A percentile compares a stretch with the other conserved stretches of the same genome.
These are phyloP conservation scores for Colletotrichum sp. DNA, from an alignment of 2,329 filamentous ascomycete genomes.

Conservation along the genomic window DNA sequence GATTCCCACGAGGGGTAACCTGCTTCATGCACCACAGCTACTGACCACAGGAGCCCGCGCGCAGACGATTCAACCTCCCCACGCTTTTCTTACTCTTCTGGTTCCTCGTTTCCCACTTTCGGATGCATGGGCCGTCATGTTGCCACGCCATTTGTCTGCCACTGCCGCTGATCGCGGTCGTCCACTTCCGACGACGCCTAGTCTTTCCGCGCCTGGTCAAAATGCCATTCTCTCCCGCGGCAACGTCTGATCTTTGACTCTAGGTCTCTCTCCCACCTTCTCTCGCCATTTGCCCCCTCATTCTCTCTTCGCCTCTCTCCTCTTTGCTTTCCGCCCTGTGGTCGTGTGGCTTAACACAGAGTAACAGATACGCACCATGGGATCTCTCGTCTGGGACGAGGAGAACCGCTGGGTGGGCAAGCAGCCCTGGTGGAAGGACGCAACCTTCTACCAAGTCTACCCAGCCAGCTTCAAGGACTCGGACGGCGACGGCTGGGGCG, in stretches of 20 bases:
- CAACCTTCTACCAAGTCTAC: constrained; percentile 58
- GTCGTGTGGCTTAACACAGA: neutral
- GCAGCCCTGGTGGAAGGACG: constrained; percentile 51
- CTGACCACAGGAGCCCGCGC: neutral
- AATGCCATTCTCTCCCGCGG: constrained; percentile 9
- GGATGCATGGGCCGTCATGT: neutral
- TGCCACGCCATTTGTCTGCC: constrained; percentile 4
- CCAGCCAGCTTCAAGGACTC: constrained; percentile 64
- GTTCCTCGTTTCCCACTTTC: neutral
- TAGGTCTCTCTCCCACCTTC: neutral
- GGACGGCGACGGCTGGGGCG: constrained; percentile 67
- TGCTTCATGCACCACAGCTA: neutral
- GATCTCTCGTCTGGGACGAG: constrained; percentile 34
- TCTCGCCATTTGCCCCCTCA: neutral
- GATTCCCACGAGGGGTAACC: neutral
- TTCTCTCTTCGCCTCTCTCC: neutral
- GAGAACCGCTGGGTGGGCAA: constrained; percentile 35
- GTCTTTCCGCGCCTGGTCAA: neutral
- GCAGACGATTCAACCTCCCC: neutral
- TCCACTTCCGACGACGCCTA: neutral
- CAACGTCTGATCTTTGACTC: neutral
- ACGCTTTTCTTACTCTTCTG: neutral
- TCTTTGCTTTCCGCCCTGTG: neutral
- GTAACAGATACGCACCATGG: constrained; percentile 29
- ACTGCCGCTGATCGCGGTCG: constrained; percentile 1